Evolutionary conservation across 192 early-diverging fungal genomes (phyloP).

Genomic region (Mortierella alpina): DNA sequence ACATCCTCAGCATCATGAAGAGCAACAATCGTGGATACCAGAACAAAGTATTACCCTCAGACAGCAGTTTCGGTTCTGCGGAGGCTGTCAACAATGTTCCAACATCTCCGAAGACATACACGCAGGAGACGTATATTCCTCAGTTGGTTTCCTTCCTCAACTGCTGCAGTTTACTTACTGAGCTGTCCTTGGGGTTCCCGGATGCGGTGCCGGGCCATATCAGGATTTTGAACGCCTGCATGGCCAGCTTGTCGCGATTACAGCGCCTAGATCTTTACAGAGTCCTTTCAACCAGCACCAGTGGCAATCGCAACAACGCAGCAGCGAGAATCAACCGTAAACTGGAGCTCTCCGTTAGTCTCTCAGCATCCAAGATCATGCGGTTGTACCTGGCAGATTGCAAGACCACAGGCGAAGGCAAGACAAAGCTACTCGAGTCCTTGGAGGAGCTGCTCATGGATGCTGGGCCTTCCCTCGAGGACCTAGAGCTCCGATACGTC

Average conservation of each 20-base stretch:
- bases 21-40: slow-evolving; percentile 23
- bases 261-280: slow-evolving; percentile 36
- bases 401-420: slow-evolving; percentile 17
- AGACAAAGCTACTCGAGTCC: slow-evolving; percentile 18
- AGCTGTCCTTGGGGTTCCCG: slow-evolving; percentile 31
- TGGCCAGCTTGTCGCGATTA: slow-evolving; percentile 7
- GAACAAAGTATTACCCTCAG: neutral
- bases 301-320: neutral
- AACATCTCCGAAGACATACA: neutral
- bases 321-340: slow-evolving; percentile 13
- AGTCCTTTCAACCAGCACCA: slow-evolving; percentile 3
- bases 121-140: slow-evolving; percentile 32
- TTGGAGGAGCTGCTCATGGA: slow-evolving; percentile 42
- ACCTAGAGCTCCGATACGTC: slow-evolving; percentile 38
- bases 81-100: neutral
- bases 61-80: slow-evolving; percentile 6
- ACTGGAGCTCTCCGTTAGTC: slow-evolving; percentile 37
- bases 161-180: slow-evolving; percentile 16
- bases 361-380: slow-evolving; percentile 10
- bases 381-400: slow-evolving; percentile 35
- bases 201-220: slow-evolving; percentile 39
- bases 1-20: slow-evolving; percentile 38
- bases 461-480: slow-evolving; percentile 17
- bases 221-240: slow-evolving; percentile 34
- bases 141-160: slow-evolving; percentile 25